These are phyloP conservation scores for Ophiocytium majus DNA, from an alignment of 352 stramenopile species.

Conservation along the genomic window DNA sequence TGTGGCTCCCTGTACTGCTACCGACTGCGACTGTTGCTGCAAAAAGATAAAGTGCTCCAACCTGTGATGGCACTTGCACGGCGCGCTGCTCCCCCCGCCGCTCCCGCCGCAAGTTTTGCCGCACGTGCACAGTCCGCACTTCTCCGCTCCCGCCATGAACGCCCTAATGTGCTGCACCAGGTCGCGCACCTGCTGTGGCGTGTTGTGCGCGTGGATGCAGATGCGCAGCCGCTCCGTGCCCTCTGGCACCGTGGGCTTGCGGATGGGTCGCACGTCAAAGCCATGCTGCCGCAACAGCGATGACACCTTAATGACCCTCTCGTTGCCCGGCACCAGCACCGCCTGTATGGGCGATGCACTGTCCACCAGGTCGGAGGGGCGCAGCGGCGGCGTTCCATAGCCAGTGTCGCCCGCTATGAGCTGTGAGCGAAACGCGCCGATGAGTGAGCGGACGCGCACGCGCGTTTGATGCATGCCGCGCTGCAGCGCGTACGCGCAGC, in stretches of 20 bases:
- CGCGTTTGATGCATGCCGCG: conserved; percentile 58
- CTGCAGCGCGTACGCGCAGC: conserved; percentile 81
- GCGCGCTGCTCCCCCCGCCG: background rate
- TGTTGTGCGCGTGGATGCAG: conserved; percentile 91
- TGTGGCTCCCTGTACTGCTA: no score
- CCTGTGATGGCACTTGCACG: conserved; percentile 15
- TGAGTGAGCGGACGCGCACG: conserved; percentile 57
- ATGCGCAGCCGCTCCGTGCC: conserved; percentile 90
- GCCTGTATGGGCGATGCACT: conserved; percentile 80
- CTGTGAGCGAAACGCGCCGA: conserved; percentile 12
- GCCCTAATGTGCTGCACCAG: conserved; percentile 29
- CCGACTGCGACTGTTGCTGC: no score
- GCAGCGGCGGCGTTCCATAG: conserved; percentile 27
- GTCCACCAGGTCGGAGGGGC: conserved; percentile 23
- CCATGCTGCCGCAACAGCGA: conserved; percentile 54
- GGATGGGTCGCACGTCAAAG: conserved; percentile 89
- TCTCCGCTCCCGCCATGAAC: conserved; percentile 5
- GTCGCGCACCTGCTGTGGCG: conserved; percentile 67
- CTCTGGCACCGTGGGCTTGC: conserved; percentile 86
- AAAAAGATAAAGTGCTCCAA: conserved; percentile 14
- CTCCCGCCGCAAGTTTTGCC: background rate
- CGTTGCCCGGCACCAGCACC: conserved; percentile 84
- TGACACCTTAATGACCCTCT: conserved; percentile 74
- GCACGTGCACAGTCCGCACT: conserved; percentile 10
- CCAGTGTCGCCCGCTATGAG: background rate